Conservation (phyloP, 2,329 filamentous ascomycete genomes). For the Verticillium alfalfae region DNA sequence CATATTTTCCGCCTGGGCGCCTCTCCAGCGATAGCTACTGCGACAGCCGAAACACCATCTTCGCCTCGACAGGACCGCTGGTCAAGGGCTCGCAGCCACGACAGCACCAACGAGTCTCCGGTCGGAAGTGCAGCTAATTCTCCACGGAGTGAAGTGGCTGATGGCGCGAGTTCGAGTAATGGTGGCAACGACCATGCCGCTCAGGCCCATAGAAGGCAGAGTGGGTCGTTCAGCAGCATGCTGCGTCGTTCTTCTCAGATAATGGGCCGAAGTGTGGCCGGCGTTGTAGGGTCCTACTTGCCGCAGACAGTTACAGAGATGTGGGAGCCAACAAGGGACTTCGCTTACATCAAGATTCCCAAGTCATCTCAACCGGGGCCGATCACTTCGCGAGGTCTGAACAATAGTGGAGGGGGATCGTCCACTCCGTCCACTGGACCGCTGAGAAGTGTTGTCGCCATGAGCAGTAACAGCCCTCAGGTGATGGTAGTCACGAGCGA, state of each 20-base stretch:
- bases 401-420: slow-evolving; percentile 14
- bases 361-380: slow-evolving; percentile 39
- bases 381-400: slow-evolving; percentile 2
- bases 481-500: slow-evolving; percentile 98
- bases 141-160: slow-evolving; percentile 41
- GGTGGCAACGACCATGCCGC: slow-evolving; percentile 17
- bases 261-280: slow-evolving; percentile 82
- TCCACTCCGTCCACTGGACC: slow-evolving; percentile 29
- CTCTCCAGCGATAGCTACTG: slow-evolving; percentile 23
- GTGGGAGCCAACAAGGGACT: slow-evolving; percentile 93
- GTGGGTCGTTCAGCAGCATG: slow-evolving; percentile 83
- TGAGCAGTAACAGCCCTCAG: slow-evolving; percentile 90
- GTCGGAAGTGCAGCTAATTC: slow-evolving; percentile 32
- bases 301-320: slow-evolving; percentile 94
- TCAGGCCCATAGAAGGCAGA: slow-evolving; percentile 39
- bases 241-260: slow-evolving; percentile 92
- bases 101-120: slow-evolving; percentile 50
- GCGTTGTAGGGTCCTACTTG: slow-evolving; percentile 85
- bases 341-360: slow-evolving; percentile 93
- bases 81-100: slow-evolving; percentile 46
- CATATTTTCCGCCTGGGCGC: slow-evolving; percentile 83
- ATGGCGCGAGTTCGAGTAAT: slow-evolving; percentile 22
- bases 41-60: slow-evolving; percentile 25
- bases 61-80: slow-evolving; percentile 45
- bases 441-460: slow-evolving; percentile 87